Conservation (phyloP, 352 stramenopile species). For the Globisporangium cylindrosporum region DNA sequence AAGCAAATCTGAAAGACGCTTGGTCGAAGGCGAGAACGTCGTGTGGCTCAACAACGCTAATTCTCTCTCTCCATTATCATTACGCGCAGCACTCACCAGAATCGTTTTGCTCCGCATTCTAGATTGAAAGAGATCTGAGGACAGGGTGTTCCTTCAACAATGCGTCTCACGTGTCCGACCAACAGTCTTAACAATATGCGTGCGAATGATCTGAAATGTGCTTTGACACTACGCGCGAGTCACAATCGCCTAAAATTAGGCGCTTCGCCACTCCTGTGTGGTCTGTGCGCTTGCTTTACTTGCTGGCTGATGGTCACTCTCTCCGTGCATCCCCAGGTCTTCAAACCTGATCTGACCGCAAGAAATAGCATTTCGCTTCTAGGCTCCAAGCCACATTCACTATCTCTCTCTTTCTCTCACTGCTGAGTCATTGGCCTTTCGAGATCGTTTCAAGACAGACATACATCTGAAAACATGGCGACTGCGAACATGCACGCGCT, state of each 20-base stretch:
- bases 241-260: neutral
- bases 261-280: neutral
- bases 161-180: neutral
- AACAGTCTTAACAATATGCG: neutral
- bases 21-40: neutral
- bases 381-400: neutral
- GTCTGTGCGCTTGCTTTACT: neutral
- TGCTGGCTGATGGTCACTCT: neutral
- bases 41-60: neutral
- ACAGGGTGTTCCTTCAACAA: neutral
- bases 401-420: neutral
- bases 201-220: too few relatives aligned
- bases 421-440: neutral
- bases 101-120: neutral
- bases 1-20: too few relatives aligned
- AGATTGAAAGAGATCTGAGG: neutral
- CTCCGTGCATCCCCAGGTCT: neutral
- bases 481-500: conserved; percentile 37
- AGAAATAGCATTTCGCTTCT: neutral
- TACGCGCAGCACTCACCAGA: neutral
- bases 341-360: neutral
- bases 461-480: conserved; percentile 23
- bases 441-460: neutral
- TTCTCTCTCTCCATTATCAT: neutral
- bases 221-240: neutral